Conservation (phyloP, 441 rosid species). For the Melastoma candidum region DNA sequence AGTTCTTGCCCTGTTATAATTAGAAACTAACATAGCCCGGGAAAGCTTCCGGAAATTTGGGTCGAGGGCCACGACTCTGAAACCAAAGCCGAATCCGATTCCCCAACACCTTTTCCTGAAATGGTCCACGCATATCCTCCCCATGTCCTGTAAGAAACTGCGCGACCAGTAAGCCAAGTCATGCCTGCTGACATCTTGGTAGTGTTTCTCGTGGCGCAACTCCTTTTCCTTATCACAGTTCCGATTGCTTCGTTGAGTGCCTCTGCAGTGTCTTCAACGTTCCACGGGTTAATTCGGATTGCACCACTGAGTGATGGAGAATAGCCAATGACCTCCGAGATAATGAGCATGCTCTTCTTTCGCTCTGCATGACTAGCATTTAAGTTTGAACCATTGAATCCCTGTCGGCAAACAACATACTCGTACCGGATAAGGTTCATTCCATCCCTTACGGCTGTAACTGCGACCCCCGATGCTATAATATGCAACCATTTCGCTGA, state of each 20-base stretch:
- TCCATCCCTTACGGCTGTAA: slow-evolving; percentile 50
- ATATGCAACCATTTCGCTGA: slow-evolving; percentile 34
- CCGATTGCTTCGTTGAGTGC: slow-evolving; percentile 17
- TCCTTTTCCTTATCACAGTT: slow-evolving; percentile 11
- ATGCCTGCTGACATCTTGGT: slow-evolving; percentile 16
- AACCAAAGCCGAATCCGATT: slow-evolving; percentile 16
- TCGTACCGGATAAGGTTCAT: slow-evolving; percentile 51
- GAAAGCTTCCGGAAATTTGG: slow-evolving; percentile 18
- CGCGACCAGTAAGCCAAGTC: slow-evolving; percentile 22
- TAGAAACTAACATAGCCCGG: slow-evolving; percentile 4
- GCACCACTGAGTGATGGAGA: slow-evolving; percentile 19
- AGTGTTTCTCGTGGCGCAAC: slow-evolving; percentile 19
- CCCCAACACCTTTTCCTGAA: slow-evolving; percentile 19
- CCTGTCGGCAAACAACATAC: slow-evolving; percentile 40
- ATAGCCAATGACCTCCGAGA: slow-evolving; percentile 20
- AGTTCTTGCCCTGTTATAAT: slow-evolving; percentile 10
- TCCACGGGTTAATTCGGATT: slow-evolving; percentile 21
- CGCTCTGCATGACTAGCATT: slow-evolving; percentile 22
- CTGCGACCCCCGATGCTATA: slow-evolving; percentile 40
- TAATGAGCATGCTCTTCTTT: slow-evolving; percentile 28
- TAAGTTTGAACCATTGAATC: slow-evolving; percentile 30
- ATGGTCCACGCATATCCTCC: slow-evolving; percentile 17
- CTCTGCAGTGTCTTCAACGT: slow-evolving; percentile 15
- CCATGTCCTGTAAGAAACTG: slow-evolving; percentile 18
- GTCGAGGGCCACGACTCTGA: slow-evolving; percentile 20